Conservation (phyloP, 345 rosid genomes). For the Eucalyptus urophylla region DNA sequence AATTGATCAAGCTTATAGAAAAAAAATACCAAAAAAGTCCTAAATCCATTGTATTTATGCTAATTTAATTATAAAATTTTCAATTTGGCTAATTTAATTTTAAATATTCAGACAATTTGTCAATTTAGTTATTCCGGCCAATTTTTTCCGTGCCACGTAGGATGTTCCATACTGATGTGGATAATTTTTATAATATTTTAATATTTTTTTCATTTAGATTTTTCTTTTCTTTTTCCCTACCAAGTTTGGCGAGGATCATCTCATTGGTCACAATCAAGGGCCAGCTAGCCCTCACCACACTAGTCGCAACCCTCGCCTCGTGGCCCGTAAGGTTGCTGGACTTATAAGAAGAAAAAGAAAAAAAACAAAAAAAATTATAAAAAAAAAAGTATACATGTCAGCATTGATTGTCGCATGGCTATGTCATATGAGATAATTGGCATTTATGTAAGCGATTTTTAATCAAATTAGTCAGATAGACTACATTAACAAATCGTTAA, state of each 20-base stretch:
- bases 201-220: no score
- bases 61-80: no score
- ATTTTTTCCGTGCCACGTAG: fast-evolving
- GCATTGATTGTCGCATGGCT: fast-evolving
- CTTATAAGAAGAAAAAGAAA: fast-evolving
- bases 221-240: background rate
- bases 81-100: background rate
- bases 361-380: no score
- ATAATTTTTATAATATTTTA: no score
- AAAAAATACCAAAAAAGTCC: no score
- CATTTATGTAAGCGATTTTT: fast-evolving
- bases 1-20: background rate
- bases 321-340: fast-evolving
- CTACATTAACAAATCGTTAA: background rate
- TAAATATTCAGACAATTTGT: fast-evolving
- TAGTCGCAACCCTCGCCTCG: fast-evolving
- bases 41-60: fast-evolving
- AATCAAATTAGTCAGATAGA: fast-evolving
- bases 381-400: fast-evolving
- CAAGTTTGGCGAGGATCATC: fast-evolving
- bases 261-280: background rate
- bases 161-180: fast-evolving
- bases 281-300: fast-evolving
- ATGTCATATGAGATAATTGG: fast-evolving
- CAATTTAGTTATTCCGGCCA: background rate